These are phyloP conservation scores for Umbelopsis vinacea DNA, from an alignment of 192 early-diverging fungal species.

Conservation along the genomic window DNA sequence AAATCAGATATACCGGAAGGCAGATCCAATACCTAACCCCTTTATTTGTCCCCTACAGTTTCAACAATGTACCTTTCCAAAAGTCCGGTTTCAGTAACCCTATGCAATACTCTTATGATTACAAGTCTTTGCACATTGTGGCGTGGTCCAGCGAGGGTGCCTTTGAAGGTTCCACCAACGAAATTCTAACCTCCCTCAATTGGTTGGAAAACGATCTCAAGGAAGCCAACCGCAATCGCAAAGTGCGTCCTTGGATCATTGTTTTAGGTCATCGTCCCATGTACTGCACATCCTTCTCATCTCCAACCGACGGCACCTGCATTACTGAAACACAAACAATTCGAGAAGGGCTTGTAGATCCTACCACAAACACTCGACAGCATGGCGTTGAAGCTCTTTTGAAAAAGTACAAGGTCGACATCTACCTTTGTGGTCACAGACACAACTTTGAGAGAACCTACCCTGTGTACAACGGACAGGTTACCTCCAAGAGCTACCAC, in stretches of 20 bases:
- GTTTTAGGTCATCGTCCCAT: conserved; percentile 33
- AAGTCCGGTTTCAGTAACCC: conserved; percentile 33
- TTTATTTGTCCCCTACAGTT: not conserved
- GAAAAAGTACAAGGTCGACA: conserved; percentile 30
- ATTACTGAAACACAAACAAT: conserved; percentile 23
- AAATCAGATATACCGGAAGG: no score
- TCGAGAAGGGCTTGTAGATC: conserved; percentile 2
- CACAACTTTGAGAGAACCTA: conserved; percentile 43
- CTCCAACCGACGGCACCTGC: conserved; percentile 17
- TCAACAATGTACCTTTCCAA: conserved; percentile 35
- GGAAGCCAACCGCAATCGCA: conserved; percentile 32
- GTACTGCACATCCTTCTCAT: conserved; percentile 28
- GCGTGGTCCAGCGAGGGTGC: conserved; percentile 37
- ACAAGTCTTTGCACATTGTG: conserved; percentile 38
- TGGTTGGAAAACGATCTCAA: conserved; percentile 37
- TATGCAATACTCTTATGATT: conserved; percentile 34
- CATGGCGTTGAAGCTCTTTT: conserved; percentile 28
- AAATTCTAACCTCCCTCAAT: conserved; percentile 28
- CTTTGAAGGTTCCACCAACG: conserved; percentile 25
- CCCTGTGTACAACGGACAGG: conserved; percentile 27
- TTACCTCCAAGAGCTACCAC: conserved; percentile 23
- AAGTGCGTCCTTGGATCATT: conserved; percentile 39
- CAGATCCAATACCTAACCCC: not conserved
- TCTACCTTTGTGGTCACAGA: conserved; percentile 38
- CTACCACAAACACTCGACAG: not conserved